Evolutionary conservation across 1,284 basidiomycete genomes (phyloP).

Genomic region (Trichosporon sp.): DNA sequence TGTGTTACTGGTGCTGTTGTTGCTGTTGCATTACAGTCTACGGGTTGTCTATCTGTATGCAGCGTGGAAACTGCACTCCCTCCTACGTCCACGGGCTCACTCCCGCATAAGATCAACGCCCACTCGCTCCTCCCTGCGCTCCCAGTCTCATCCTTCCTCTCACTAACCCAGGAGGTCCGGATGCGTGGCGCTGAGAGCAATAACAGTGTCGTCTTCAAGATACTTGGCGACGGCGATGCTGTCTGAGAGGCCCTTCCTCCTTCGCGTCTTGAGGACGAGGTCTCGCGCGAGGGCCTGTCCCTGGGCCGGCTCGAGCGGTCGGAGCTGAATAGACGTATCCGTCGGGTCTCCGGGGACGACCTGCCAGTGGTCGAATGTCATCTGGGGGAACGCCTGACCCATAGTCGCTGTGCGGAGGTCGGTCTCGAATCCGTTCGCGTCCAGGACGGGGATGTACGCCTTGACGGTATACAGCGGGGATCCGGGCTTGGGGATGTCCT

Average conservation of each 20-base stretch:
- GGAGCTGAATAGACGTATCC: conserved; percentile 88
- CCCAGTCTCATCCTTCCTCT: neutral
- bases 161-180: conserved; percentile 70
- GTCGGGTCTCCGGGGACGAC: conserved; percentile 98
- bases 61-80: no score
- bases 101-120: neutral
- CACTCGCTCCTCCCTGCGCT: neutral
- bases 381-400: conserved; percentile 94
- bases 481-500: conserved; percentile 94
- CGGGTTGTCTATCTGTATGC: neutral
- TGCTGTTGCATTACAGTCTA: neutral
- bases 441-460: conserved; percentile 94
- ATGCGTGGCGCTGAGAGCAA: conserved; percentile 82
- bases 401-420: conserved; percentile 94
- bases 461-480: conserved; percentile 96
- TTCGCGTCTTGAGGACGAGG: conserved; percentile 89
- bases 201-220: conserved; percentile 69
- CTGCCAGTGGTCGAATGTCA: conserved; percentile 97
- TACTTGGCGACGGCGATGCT: conserved; percentile 92
- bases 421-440: conserved; percentile 98
- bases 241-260: conserved; percentile 90
- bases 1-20: neutral
- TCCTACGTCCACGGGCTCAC: no score
- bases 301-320: conserved; percentile 93
- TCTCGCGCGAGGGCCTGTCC: conserved; percentile 87